Conservation (phyloP, 129 eudicot genomes). For the Cynara cardunculus region DNA sequence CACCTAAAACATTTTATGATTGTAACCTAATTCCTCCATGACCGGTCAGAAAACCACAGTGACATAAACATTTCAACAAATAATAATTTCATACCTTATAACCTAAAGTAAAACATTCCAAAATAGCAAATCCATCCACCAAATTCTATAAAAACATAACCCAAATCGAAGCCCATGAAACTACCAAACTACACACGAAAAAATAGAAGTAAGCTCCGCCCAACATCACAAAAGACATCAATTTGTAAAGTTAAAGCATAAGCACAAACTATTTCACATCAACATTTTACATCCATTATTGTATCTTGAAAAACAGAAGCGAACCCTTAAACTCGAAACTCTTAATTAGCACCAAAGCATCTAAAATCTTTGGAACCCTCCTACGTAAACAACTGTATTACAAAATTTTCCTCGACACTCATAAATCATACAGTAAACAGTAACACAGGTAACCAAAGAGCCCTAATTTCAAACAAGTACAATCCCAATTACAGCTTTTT, state of each 20-base stretch:
- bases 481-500: constrained; percentile 1
- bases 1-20: background rate
- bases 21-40: constrained; percentile 4
- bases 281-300: constrained; percentile 11
- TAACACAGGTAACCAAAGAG: constrained; percentile 2
- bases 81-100: background rate
- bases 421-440: background rate
- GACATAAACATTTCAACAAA: background rate
- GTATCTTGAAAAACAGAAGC: background rate
- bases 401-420: background rate
- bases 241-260: constrained; percentile 1
- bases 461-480: constrained; percentile 20
- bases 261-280: background rate
- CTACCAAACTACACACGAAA: background rate
- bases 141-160: background rate
- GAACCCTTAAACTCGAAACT: background rate
- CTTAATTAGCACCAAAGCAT: constrained; percentile 9
- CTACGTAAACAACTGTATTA: background rate
- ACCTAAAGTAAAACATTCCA: constrained; percentile 4
- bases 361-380: background rate
- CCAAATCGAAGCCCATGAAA: constrained; percentile 13
- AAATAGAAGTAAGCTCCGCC: background rate
- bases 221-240: background rate
- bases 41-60: background rate
- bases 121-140: constrained; percentile 2